These are phyloP conservation scores for Epithemia pelagica DNA, from an alignment of 108 stramenopile genomes.

Conservation along the genomic window DNA sequence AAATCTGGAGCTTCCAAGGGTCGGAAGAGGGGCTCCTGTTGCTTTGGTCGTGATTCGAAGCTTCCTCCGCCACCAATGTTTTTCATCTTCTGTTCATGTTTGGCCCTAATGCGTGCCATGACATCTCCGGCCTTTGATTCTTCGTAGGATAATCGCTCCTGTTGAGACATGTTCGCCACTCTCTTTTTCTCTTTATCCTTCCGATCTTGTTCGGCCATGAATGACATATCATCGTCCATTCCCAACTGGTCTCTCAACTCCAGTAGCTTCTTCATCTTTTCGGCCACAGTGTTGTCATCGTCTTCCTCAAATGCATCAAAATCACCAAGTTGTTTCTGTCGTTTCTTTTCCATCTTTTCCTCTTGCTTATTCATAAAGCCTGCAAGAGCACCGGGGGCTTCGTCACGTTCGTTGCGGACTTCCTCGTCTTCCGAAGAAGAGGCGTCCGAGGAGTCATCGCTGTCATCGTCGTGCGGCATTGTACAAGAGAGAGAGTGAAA, in stretches of 20 bases:
- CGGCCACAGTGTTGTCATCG: slow-evolving; percentile 8
- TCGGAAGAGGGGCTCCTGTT: background rate
- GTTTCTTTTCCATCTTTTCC: slow-evolving; percentile 2
- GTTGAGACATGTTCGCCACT: slow-evolving; percentile 8
- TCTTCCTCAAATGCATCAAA: slow-evolving; percentile 17
- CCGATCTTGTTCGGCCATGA: slow-evolving; percentile 7
- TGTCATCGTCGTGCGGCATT: no score
- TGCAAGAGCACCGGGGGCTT: slow-evolving; percentile 7
- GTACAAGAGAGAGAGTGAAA: no score
- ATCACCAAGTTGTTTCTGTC: background rate
- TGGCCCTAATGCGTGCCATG: slow-evolving; percentile 11
- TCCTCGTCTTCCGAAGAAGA: background rate
- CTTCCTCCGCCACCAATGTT: no score
- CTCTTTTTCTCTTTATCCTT: slow-evolving; percentile 4
- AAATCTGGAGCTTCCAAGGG: background rate
- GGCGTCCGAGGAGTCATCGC: background rate
- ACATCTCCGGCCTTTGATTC: slow-evolving; percentile 10
- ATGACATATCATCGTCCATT: slow-evolving; percentile 9
- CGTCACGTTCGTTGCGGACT: background rate
- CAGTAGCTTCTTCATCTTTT: slow-evolving; percentile 10
- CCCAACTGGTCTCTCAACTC: slow-evolving; percentile 12
- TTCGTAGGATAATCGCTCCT: slow-evolving; percentile 10
- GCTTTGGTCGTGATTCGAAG: no score
- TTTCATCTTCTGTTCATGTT: slow-evolving; percentile 7
- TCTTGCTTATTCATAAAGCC: background rate